phyloP scores from a whole-genome alignment of 169 alveolate species.

The Theileria parva region DNA sequence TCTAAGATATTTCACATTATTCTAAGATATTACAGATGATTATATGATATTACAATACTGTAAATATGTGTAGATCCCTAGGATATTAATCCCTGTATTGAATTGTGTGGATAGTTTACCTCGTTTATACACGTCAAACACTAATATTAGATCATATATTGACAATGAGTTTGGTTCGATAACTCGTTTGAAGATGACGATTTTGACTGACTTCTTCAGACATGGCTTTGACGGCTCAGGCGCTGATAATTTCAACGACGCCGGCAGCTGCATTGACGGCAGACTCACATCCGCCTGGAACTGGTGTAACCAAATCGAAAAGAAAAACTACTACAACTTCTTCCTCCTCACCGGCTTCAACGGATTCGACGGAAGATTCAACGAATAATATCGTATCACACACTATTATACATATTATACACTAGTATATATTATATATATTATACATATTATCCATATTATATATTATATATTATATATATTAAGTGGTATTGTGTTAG shows the following conservation, averaged over 20 bases:
- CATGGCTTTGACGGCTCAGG: conserved; percentile 95
- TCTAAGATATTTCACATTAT: too few relatives aligned
- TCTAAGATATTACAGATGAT: too few relatives aligned
- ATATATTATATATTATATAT: too few relatives aligned
- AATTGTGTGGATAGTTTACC: conserved; percentile 85
- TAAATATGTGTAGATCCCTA: conserved; percentile 80
- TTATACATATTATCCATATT: too few relatives aligned
- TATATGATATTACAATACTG: too few relatives aligned
- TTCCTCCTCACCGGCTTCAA: conserved; percentile 89
- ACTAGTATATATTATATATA: too few relatives aligned
- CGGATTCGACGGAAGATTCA: conserved; percentile 88
- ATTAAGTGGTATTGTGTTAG: neutral
- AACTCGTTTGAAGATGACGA: conserved; percentile 75
- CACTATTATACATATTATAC: neutral
- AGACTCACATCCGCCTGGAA: conserved; percentile 92
- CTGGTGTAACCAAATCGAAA: conserved; percentile 90
- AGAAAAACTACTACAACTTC: conserved; percentile 87
- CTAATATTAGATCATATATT: conserved; percentile 75
- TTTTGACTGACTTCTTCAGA: conserved; percentile 89
- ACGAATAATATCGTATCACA: conserved; percentile 13
- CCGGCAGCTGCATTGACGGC: conserved; percentile 94
- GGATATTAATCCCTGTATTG: conserved; percentile 87
- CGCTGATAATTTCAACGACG: conserved; percentile 92
- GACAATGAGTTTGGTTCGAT: conserved; percentile 86
- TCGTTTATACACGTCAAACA: conserved; percentile 77